phyloP scores from a whole-genome alignment of 352 stramenopile genomes.

The Phytophthora syringae region DNA sequence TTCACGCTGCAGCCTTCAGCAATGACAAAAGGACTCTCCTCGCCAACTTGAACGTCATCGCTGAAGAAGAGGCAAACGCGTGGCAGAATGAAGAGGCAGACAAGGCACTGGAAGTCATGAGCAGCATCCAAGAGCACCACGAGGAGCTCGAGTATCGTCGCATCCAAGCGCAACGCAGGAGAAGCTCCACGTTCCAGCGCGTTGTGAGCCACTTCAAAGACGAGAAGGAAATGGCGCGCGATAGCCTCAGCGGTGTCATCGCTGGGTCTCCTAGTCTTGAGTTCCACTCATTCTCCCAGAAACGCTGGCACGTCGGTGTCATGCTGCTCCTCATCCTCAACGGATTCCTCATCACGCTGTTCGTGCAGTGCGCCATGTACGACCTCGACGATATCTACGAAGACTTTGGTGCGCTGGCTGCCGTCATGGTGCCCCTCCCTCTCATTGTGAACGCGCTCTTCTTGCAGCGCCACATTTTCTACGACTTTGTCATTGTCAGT shows the following conservation, averaged over 20 bases:
- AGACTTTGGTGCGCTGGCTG: slow-evolving; percentile 39
- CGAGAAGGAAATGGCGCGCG: not conserved
- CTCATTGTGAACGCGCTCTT: slow-evolving; percentile 55
- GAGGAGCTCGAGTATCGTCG: not conserved
- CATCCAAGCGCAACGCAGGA: slow-evolving; percentile 30
- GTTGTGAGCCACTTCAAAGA: slow-evolving; percentile 2
- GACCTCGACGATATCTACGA: slow-evolving; percentile 39
- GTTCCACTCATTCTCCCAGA: slow-evolving; percentile 63
- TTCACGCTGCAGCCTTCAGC: slow-evolving; percentile 23
- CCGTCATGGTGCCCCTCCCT: slow-evolving; percentile 45
- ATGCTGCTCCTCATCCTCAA: slow-evolving; percentile 72
- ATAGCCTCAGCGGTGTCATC: slow-evolving; percentile 19
- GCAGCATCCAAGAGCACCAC: not conserved
- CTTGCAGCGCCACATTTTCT: slow-evolving; percentile 63
- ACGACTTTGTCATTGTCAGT: slow-evolving; percentile 64
- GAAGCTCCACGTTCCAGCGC: slow-evolving; percentile 2
- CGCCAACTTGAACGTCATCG: slow-evolving; percentile 27
- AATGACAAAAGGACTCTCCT: slow-evolving; percentile 22
- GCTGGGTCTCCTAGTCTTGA: slow-evolving; percentile 20
- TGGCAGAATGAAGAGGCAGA: slow-evolving; percentile 35
- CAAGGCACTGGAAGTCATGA: slow-evolving; percentile 30
- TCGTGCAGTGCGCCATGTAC: slow-evolving; percentile 66
- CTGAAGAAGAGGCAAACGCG: slow-evolving; percentile 21
- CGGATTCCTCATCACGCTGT: slow-evolving; percentile 62
- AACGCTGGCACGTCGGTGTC: slow-evolving; percentile 65